Base-by-base conservation (phyloP, 2,329 filamentous ascomycete genomes). In the Macrophomina pseudophaseolina region DNA sequence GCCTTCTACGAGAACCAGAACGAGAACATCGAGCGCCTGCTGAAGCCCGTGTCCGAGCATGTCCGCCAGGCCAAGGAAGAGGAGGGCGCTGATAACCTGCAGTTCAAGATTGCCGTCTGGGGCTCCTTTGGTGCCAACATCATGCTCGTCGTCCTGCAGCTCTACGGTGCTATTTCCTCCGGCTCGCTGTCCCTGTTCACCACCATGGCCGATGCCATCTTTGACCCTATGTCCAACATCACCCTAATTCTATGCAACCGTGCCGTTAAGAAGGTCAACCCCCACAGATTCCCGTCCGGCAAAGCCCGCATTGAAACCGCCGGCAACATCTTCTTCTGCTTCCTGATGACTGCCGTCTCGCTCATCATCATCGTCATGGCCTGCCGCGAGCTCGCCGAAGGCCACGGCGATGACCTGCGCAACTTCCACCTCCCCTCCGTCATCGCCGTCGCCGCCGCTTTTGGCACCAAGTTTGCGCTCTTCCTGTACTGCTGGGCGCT, bases 161-260 rank as follows among this genome's bases (percentile, higher is more conserved):
- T 97, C 44, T 99, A 96, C 76, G 95, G 90, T 51, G 95, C 95
- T 68, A 86, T 92, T 53, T 88, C 91, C 0, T 97, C 94, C 0
- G 89, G 91, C 54, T 97, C 93, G n/a, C 86, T 98, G 42, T 97
- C 94, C 5, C 88, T 99, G 54, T 97, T 98, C 82, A 97, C 95
- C 16, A 99, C 94, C 69, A 97, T 97, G 91, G 94, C 94, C 16
- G 95, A 99, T 79, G 89, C 94, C 62, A 85, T 98, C 70, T 98
- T 98, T 80, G 95, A 98, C 75, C 95, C 93, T 8, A 76, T 96
- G 74, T 94, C 91, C 74, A 97, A 97, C 74, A 78, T 97, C 63
- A 94, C 92, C 0, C 85, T 98, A 14, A 93, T 98, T 67, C 79
- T 97, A 44, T 93, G 91, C 68, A 91, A 94, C 78, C 92, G 94